A percentile compares a stretch with the other conserved stretches of the same genome.
phyloP scores from a whole-genome alignment of 2,329 filamentous ascomycete species.

The Aspergillus sp. region DNA sequence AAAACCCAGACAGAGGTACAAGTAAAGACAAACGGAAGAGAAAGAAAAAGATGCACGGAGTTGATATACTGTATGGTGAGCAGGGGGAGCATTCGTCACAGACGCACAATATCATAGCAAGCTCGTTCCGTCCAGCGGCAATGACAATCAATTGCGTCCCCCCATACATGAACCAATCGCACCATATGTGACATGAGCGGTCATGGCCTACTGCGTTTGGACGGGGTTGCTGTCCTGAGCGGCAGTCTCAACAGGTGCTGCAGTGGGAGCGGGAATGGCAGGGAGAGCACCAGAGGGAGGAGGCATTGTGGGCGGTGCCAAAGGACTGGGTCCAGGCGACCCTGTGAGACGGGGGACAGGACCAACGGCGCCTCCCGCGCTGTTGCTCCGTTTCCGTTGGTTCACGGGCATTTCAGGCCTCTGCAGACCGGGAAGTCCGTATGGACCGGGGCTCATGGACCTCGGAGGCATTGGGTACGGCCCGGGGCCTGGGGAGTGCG shows the following conservation, averaged over 20 bases:
- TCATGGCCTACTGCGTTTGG: slow-evolving; percentile 14
- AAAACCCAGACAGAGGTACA: neutral
- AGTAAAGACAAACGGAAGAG: neutral
- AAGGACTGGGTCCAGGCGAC: slow-evolving; percentile 25
- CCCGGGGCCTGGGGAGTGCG: slow-evolving; percentile 32
- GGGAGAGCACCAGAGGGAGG: slow-evolving; percentile 38
- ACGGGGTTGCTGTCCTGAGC: slow-evolving; percentile 49
- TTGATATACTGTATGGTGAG: slow-evolving; percentile 5
- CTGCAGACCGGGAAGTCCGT: slow-evolving; percentile 40
- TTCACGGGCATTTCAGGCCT: slow-evolving; percentile 37
- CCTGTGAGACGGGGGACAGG: slow-evolving; percentile 16
- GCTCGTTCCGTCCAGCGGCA: slow-evolving; percentile 11
- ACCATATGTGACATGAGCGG: slow-evolving; percentile 1
- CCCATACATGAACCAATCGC: slow-evolving; percentile 3
- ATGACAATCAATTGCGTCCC: slow-evolving; percentile 6
- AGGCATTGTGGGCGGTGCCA: slow-evolving; percentile 20
- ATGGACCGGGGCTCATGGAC: slow-evolving; percentile 44
- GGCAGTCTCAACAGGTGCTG: slow-evolving; percentile 48
- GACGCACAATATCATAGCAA: slow-evolving; percentile 15
- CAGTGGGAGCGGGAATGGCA: slow-evolving; percentile 42
- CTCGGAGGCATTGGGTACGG: slow-evolving; percentile 23
- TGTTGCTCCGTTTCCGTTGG: slow-evolving; percentile 44
- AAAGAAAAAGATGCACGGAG: slow-evolving; percentile 1
- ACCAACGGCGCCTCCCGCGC: slow-evolving; percentile 33
- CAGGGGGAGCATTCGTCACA: slow-evolving; percentile 17